Conservation (phyloP, 192 early-diverging fungal genomes). For the Backusella liffmaniae region DNA sequence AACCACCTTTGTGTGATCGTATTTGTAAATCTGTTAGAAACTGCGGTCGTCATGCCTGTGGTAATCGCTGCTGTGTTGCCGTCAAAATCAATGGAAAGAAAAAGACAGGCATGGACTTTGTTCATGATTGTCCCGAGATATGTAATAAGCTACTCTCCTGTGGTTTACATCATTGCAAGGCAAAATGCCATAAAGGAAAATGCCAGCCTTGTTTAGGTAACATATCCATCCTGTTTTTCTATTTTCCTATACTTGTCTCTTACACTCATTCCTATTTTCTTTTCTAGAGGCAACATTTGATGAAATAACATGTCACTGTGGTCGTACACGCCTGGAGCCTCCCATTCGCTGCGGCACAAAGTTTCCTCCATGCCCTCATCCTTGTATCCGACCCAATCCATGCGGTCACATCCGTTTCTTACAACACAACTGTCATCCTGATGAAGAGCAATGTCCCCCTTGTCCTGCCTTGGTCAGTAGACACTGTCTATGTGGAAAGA, state of each 20-base stretch:
- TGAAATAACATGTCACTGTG: slow-evolving; percentile 86
- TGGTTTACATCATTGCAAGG: slow-evolving; percentile 75
- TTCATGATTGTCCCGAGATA: slow-evolving; percentile 61
- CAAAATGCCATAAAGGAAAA: slow-evolving; percentile 73
- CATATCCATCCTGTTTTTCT: neutral
- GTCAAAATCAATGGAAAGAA: slow-evolving; percentile 32
- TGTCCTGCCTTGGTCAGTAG: slow-evolving; percentile 81
- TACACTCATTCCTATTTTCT: neutral
- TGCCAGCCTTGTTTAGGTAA: slow-evolving; percentile 72
- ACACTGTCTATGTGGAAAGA: slow-evolving; percentile 77
- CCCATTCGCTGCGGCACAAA: slow-evolving; percentile 85
- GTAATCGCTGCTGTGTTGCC: slow-evolving; percentile 61
- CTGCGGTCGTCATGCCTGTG: slow-evolving; percentile 76
- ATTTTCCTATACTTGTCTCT: neutral
- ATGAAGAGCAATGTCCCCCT: slow-evolving; percentile 85
- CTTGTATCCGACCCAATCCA: slow-evolving; percentile 64
- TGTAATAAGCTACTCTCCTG: slow-evolving; percentile 81
- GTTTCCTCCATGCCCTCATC: slow-evolving; percentile 70
- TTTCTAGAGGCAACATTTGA: slow-evolving; percentile 71
- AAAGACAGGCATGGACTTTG: slow-evolving; percentile 10
- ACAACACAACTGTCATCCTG: slow-evolving; percentile 84
- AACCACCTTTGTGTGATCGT: slow-evolving; percentile 57
- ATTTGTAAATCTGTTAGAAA: slow-evolving; percentile 58
- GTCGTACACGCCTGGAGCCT: slow-evolving; percentile 73
- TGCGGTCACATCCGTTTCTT: slow-evolving; percentile 81